These are phyloP conservation scores for Kluyveromyces marxianus DNA, from an alignment of 1,139 yeast species.

Conservation along the genomic window DNA sequence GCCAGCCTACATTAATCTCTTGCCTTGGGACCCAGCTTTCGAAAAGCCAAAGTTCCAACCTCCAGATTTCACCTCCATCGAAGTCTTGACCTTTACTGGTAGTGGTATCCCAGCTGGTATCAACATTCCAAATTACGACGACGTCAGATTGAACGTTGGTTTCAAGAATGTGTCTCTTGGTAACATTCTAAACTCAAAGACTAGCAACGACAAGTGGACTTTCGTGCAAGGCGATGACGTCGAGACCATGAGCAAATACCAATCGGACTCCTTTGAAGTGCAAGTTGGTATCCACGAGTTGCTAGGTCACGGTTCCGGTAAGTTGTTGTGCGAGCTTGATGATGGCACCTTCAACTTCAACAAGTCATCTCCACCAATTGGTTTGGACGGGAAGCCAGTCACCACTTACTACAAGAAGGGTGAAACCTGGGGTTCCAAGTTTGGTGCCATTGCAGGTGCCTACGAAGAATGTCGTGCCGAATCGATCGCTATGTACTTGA, in stretches of 20 bases:
- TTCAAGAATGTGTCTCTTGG: constrained; percentile 87
- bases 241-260: constrained; percentile 57
- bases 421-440: constrained; percentile 84
- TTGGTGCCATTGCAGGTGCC: constrained; percentile 76
- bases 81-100: constrained; percentile 83
- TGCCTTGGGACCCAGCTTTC: constrained; percentile 71
- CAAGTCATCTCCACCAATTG: constrained; percentile 47
- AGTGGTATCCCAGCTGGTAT: constrained; percentile 91
- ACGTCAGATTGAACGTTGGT: constrained; percentile 72
- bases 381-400: constrained; percentile 50
- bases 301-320: constrained; percentile 90
- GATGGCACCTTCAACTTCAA: constrained; percentile 70
- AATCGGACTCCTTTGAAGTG: constrained; percentile 80
- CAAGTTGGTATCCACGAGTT: constrained; percentile 91
- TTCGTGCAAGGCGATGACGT: constrained; percentile 50
- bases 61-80: constrained; percentile 86
- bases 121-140: constrained; percentile 88
- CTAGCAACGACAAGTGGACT: constrained; percentile 46
- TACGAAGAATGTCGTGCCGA: constrained; percentile 94
- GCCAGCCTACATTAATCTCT: constrained; percentile 48
- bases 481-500: constrained; percentile 74
- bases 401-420: constrained; percentile 66
- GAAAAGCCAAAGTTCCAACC: constrained; percentile 85
- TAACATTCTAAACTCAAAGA: constrained; percentile 65
- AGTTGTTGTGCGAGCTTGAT: constrained; percentile 56